phyloP scores from a whole-genome alignment of 108 stramenopile species.

The Cyclotella atomus region DNA sequence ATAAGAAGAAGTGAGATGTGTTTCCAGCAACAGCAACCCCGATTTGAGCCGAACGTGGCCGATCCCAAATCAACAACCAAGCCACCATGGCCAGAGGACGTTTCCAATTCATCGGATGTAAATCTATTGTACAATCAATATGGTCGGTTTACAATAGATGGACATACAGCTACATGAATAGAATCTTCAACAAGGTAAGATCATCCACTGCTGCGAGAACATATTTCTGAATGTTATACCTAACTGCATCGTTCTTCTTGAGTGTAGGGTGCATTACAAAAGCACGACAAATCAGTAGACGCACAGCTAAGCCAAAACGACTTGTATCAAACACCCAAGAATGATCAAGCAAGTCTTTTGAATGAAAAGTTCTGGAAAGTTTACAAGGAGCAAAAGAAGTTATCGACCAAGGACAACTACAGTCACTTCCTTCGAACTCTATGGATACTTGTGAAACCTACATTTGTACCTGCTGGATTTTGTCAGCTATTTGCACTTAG shows the following conservation, averaged over 20 bases:
- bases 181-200: slow-evolving; percentile 26
- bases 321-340: slow-evolving; percentile 38
- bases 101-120: background rate
- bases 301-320: slow-evolving; percentile 51
- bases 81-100: slow-evolving; percentile 27
- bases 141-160: slow-evolving; percentile 16
- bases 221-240: background rate
- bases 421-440: slow-evolving; percentile 38
- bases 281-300: slow-evolving; percentile 13
- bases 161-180: slow-evolving; percentile 69
- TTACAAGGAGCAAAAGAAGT: slow-evolving; percentile 17
- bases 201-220: background rate
- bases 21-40: background rate
- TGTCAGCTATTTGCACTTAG: slow-evolving; percentile 63
- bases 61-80: background rate
- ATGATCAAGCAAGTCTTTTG: slow-evolving; percentile 14
- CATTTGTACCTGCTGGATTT: slow-evolving; percentile 64
- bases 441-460: slow-evolving; percentile 55
- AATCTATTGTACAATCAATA: background rate
- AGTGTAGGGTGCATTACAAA: slow-evolving; percentile 39
- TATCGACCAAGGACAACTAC: background rate
- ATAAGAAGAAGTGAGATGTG: background rate
- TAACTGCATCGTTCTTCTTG: background rate
- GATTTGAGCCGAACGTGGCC: background rate
- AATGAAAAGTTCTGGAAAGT: slow-evolving; percentile 14